Conservation (phyloP, 164 flowering plant genomes). For the Magnolia kwangsiensis region DNA sequence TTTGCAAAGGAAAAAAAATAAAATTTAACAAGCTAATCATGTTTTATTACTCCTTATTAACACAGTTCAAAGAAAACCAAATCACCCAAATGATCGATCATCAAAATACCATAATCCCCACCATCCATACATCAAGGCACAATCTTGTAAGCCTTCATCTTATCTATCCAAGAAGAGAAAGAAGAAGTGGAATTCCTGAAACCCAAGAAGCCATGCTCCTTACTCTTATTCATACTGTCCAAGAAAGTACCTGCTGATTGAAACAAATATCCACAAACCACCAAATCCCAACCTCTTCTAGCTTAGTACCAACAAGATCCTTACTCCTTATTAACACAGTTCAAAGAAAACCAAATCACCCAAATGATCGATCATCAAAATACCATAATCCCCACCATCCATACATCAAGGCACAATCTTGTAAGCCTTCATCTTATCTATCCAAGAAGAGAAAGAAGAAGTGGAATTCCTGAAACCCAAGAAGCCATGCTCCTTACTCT, state of each 20-base stretch:
- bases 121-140: constrained; percentile 35
- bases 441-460: constrained; percentile 56
- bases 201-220: constrained; percentile 72
- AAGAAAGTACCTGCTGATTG: constrained; percentile 11
- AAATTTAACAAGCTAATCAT: no score
- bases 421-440: constrained; percentile 53
- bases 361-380: no score
- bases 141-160: constrained; percentile 49
- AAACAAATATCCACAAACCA: constrained; percentile 57
- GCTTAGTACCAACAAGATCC: constrained; percentile 38
- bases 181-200: constrained; percentile 64
- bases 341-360: no score
- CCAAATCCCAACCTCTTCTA: constrained; percentile 63
- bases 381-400: no score
- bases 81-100: no score
- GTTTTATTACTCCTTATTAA: no score
- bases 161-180: constrained; percentile 65
- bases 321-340: constrained; percentile 4
- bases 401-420: constrained; percentile 50
- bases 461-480: constrained; percentile 74
- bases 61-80: no score
- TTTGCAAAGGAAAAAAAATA: no score
- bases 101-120: no score
- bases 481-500: constrained; percentile 76
- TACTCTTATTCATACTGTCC: constrained; percentile 78